Percentiles rank a stretch among this genome's conserved stretches.
Evolutionary conservation across 805 yeast species (phyloP).

Genomic region (Maudiozyma turicensis): DNA sequence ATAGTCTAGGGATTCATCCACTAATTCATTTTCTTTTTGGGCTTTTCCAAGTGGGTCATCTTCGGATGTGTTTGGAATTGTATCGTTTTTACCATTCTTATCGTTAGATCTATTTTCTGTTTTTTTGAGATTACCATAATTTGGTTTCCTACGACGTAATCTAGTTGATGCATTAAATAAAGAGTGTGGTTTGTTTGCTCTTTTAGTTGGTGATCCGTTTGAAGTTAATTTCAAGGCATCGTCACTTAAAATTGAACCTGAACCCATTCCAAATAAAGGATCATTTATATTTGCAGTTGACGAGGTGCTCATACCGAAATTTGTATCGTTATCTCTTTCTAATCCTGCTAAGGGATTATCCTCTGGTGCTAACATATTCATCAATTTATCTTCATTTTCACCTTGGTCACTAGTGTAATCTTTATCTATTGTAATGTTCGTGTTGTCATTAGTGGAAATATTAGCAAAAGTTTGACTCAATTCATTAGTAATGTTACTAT

Average conservation of each 20-base stretch:
- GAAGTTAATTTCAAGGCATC: background rate
- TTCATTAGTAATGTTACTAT: conserved; percentile 3
- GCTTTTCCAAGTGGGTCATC: conserved; percentile 28
- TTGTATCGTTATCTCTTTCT: conserved; percentile 26
- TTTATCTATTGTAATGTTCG: background rate
- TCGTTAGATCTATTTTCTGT: background rate
- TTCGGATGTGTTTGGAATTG: conserved; percentile 1
- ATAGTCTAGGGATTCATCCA: conserved; percentile 24
- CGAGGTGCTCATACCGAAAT: background rate
- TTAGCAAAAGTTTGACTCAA: conserved; percentile 13
- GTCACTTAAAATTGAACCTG: conserved; percentile 9
- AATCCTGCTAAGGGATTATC: conserved; percentile 35
- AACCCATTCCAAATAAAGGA: conserved; percentile 27
- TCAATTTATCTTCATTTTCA: conserved; percentile 5
- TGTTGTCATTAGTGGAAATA: background rate
- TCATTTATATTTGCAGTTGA: conserved; percentile 22
- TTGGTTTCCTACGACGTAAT: conserved; percentile 30
- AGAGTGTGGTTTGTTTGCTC: conserved; percentile 2
- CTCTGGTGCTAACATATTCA: conserved; percentile 21
- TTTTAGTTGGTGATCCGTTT: conserved; percentile 14
- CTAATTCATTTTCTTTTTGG: conserved; percentile 25
- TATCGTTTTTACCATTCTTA: conserved; percentile 10
- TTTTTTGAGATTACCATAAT: conserved; percentile 2
- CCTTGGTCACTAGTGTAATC: conserved; percentile 10
- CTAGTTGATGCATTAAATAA: conserved; percentile 38